A percentile compares a stretch with the other conserved stretches of the same genome.
phyloP scores from a whole-genome alignment of 108 stramenopile species.

The Skeletonema marinoi region DNA sequence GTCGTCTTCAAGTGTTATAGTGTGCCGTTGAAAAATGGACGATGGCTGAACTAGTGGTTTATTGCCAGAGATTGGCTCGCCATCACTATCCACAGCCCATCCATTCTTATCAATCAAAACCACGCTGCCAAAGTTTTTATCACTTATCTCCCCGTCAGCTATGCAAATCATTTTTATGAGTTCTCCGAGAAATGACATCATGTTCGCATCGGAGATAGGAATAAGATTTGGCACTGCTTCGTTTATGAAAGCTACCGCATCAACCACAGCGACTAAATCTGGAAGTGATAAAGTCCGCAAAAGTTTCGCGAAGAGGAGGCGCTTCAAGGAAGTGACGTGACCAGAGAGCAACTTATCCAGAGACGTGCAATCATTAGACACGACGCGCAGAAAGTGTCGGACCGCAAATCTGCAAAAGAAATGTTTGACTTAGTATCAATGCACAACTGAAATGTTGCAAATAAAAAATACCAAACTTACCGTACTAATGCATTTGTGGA shows the following conservation, averaged over 20 bases:
- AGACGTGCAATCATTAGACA: constrained; percentile 23
- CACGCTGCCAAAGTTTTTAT: constrained; percentile 52
- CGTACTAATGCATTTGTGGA: constrained; percentile 71
- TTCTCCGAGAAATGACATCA: constrained; percentile 78
- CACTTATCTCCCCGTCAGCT: constrained; percentile 87
- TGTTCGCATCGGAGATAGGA: constrained; percentile 66
- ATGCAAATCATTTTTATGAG: constrained; percentile 83
- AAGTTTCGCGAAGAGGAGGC: constrained; percentile 72
- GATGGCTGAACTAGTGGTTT: constrained; percentile 51
- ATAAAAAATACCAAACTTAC: constrained; percentile 42
- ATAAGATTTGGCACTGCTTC: constrained; percentile 60
- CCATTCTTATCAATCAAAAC: constrained; percentile 84
- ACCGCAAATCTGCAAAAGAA: constrained; percentile 55
- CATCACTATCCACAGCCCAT: constrained; percentile 50
- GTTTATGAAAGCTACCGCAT: constrained; percentile 68
- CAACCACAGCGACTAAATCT: constrained; percentile 76
- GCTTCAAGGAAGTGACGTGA: constrained; percentile 47
- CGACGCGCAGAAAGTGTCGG: constrained; percentile 53
- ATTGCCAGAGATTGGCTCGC: constrained; percentile 19
- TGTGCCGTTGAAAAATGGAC: constrained; percentile 63
- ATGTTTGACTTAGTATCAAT: background rate
- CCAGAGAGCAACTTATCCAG: constrained; percentile 24
- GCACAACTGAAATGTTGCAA: background rate
- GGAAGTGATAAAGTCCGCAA: constrained; percentile 75
- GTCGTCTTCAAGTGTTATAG: constrained; percentile 49